Evolutionary conservation across 192 early-diverging fungal genomes (phyloP).

Genomic region (Gigaspora rosea): DNA sequence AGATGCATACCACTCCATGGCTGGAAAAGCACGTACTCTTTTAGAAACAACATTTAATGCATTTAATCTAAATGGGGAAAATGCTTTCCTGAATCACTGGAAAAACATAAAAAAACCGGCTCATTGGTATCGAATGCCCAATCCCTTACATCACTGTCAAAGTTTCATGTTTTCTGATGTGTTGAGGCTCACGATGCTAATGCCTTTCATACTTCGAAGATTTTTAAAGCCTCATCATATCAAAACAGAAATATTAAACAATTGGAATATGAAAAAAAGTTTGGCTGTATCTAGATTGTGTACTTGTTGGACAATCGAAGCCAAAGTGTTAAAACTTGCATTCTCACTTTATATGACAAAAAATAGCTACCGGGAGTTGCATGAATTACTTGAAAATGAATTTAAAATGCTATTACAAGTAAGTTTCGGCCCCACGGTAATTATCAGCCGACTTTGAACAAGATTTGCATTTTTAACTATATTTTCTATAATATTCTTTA

Average conservation of each 20-base stretch:
- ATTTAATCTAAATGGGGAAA: background rate
- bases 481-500: no score
- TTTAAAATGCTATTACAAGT: no score
- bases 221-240: background rate
- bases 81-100: background rate
- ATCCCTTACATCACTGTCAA: background rate
- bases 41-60: background rate
- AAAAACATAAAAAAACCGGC: background rate
- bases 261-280: background rate
- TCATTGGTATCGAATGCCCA: background rate
- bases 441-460: no score
- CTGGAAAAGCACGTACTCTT: slow-evolving; percentile 27
- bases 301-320: no score
- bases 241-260: background rate
- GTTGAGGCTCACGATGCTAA: background rate
- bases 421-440: no score
- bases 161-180: slow-evolving; percentile 19
- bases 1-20: background rate
- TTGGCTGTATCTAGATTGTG: no score
- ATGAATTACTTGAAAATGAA: no score
- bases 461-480: no score
- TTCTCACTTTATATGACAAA: no score
- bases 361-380: no score
- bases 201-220: background rate
- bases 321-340: no score